A percentile compares a stretch with the other conserved stretches of the same genome.
Evolutionary conservation across 208 protist species (phyloP).

Genomic region (Strigomonas galati): DNA sequence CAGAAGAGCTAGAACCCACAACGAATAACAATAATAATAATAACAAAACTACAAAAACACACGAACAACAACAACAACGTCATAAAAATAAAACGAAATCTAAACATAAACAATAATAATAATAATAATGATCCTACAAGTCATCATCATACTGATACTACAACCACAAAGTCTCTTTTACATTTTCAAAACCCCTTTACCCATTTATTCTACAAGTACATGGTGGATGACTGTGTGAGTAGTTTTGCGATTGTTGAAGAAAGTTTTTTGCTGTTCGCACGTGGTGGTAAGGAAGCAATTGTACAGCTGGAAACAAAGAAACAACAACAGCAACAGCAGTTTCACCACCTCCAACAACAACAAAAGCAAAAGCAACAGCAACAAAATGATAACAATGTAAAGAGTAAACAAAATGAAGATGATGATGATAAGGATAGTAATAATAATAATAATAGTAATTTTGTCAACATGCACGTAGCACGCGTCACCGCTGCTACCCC

Average conservation of each 20-base stretch:
- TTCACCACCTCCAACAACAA: too few relatives aligned
- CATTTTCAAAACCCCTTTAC: constrained; percentile 1
- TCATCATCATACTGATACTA: neutral
- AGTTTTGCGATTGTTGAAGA: neutral
- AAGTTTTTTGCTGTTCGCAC: neutral
- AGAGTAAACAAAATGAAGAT: neutral
- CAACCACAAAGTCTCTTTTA: neutral
- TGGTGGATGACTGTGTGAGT: neutral
- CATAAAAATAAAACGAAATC: too few relatives aligned
- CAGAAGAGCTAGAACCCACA: too few relatives aligned
- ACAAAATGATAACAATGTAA: neutral
- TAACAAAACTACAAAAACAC: too few relatives aligned
- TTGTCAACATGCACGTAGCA: too few relatives aligned
- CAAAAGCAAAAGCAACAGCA: neutral
- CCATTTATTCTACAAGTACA: constrained; percentile 4
- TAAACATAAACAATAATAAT: neutral
- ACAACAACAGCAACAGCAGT: too few relatives aligned
- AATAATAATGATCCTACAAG: constrained; percentile 1
- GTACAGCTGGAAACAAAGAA: too few relatives aligned
- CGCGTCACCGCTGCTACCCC: too few relatives aligned
- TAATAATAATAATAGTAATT: constrained; percentile 10
- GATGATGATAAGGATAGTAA: neutral
- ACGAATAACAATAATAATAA: too few relatives aligned
- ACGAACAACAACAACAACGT: too few relatives aligned
- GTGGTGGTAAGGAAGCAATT: too few relatives aligned